Percentiles rank a stretch among this genome's conserved stretches.
Conservation (phyloP, 2,329 filamentous ascomycete genomes). For the Diaporthe eres region DNA sequence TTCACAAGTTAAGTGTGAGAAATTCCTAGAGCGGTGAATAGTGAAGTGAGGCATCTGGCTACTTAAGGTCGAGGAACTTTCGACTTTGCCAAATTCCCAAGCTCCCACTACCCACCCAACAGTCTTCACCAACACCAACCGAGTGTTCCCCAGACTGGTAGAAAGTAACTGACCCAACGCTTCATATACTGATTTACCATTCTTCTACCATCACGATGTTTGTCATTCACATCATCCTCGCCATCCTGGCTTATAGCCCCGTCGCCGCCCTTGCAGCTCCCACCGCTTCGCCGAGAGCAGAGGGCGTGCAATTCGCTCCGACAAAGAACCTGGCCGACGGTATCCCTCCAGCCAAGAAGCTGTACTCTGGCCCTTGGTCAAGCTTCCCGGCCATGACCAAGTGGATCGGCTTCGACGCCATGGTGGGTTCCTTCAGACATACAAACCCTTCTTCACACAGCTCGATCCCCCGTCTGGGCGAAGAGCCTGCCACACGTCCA, state of each 20-base stretch:
- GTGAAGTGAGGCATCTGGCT: not conserved
- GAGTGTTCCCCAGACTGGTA: not conserved
- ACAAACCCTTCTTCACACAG: not conserved
- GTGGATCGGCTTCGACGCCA: slow-evolving; percentile 53
- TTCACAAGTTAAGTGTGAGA: not conserved
- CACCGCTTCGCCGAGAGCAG: too few relatives aligned
- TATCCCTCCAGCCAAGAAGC: not conserved
- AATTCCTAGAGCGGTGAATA: not conserved
- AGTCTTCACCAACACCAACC: not conserved
- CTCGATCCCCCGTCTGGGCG: too few relatives aligned
- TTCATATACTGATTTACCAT: not conserved
- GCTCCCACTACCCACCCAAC: too few relatives aligned
- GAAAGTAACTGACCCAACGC: not conserved
- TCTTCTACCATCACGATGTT: not conserved
- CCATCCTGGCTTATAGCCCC: slow-evolving; percentile 1
- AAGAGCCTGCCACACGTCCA: not conserved
- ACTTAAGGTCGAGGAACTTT: not conserved
- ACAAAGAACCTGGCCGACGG: not conserved
- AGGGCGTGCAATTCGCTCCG: not conserved
- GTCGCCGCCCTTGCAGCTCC: not conserved
- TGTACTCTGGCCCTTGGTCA: slow-evolving; percentile 21
- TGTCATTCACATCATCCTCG: not conserved
- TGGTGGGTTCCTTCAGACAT: slow-evolving; percentile 39
- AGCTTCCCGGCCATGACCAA: slow-evolving; percentile 51
- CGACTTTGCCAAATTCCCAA: not conserved